These are phyloP conservation scores for Zygoascus bituminiphila DNA, from an alignment of 805 yeast species.

Conservation along the genomic window DNA sequence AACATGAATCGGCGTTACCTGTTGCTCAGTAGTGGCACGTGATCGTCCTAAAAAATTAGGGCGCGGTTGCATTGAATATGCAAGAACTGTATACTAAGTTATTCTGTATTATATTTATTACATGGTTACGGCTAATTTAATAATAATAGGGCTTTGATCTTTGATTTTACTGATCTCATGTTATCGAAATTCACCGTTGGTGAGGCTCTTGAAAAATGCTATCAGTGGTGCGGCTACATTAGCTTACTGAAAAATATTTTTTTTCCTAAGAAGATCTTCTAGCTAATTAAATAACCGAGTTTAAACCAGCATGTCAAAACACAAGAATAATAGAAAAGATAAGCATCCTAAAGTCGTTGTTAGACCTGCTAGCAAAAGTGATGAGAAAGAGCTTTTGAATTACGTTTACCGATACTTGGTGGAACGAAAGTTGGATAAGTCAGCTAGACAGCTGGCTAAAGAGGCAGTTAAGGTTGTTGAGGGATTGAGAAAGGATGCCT, in stretches of 20 bases:
- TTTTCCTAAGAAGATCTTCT: too few species aligned
- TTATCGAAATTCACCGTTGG: neutral
- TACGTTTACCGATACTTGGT: slow-evolving; percentile 27
- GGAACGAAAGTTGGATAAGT: slow-evolving; percentile 24
- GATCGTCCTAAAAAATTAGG: too few species aligned
- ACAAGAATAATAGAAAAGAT: neutral
- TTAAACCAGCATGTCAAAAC: neutral
- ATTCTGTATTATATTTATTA: neutral
- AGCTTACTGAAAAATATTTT: neutral
- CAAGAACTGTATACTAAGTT: neutral
- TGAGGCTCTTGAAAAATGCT: too few species aligned
- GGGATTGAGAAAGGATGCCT: slow-evolving; percentile 16
- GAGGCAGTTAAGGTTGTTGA: slow-evolving; percentile 16
- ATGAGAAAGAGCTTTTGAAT: slow-evolving; percentile 18
- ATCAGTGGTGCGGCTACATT: neutral
- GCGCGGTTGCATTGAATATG: too few species aligned
- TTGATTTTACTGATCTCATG: neutral
- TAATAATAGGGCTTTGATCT: neutral
- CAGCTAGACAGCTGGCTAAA: slow-evolving; percentile 28
- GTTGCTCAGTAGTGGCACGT: too few species aligned
- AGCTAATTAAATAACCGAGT: too few species aligned
- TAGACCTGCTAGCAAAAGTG: neutral
- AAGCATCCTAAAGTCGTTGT: neutral
- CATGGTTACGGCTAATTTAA: neutral
- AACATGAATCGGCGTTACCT: slow-evolving; percentile 33